Base-by-base conservation (phyloP, 192 early-diverging fungal species). In the Dissophora globulifera region DNA sequence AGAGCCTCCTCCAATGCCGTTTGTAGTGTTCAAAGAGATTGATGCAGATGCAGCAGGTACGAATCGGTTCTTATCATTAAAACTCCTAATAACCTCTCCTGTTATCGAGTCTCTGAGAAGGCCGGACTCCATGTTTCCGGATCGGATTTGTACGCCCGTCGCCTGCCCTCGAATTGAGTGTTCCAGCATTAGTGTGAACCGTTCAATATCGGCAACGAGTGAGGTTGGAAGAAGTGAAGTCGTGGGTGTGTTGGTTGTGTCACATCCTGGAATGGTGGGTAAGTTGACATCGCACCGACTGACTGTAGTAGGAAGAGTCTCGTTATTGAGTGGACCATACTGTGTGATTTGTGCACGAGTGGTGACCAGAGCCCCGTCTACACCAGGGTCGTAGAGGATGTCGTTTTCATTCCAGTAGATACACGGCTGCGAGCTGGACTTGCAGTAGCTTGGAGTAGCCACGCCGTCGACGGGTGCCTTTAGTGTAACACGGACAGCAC, bases 181-280 rank as follows among this genome's bases (percentile, higher is more conserved):
- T 40, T 82, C 81, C 23, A 82, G 52, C 81, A 82, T 79, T 7
- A 81, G 30, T 2, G 81, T 79, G 22, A 79, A 79, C 22, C 63
- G 30, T 52, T 82, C 81, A 51, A 82, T 82, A 42, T 79, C 76
- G 1, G 60, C 75, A 19, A 82, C 71, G 22, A 72, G 40, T 12
- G 81, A 78, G 1, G 66, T 67, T 27, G 58, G 55, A 0, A 75
- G 27, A 10, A 79, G 20, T 3, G 49, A 16, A 0, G 52, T 59
- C 4, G 33, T 45, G 2, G 61, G 50, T 15, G 50, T 58, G 0
- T 31, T 49, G 11, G 60, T 32, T 16, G 59, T 60, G 35, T 75
- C 58, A 50, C 76, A 82, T 49, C 33, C 40, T 9, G 65, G 27
- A 15, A 47, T 25, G 2, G 30, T 66, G 17, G 71, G 63, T 20